Evolutionary conservation across 2,329 filamentous ascomycete genomes (phyloP).

Genomic region (Fusarium citri): DNA sequence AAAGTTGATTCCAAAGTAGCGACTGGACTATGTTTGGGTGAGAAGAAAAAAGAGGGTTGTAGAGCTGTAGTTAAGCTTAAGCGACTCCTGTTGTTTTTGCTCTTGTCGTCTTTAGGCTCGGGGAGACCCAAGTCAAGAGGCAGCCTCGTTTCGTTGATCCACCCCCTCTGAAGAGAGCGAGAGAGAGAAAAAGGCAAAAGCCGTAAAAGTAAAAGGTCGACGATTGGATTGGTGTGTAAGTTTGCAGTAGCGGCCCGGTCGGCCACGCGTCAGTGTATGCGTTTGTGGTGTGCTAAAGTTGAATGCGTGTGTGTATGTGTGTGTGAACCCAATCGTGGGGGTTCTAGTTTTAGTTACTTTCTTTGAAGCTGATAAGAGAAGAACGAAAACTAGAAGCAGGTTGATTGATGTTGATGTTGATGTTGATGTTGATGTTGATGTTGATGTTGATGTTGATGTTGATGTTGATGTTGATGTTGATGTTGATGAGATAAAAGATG

Average conservation of each 20-base stretch:
- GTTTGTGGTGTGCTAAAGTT: slow-evolving; percentile 5
- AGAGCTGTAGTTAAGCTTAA: slow-evolving; percentile 19
- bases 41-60: slow-evolving; percentile 18
- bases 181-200: slow-evolving; percentile 5
- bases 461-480: neutral
- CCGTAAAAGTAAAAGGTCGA: slow-evolving; percentile 18
- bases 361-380: slow-evolving; percentile 14
- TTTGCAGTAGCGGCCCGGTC: slow-evolving; percentile 7
- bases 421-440: neutral
- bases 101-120: slow-evolving; percentile 1
- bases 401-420: neutral
- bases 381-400: slow-evolving; percentile 8
- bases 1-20: slow-evolving; percentile 21
- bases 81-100: slow-evolving; percentile 3
- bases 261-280: slow-evolving; percentile 3
- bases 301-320: slow-evolving; percentile 6
- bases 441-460: neutral
- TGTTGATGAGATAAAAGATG: slow-evolving; percentile 7
- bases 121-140: neutral
- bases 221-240: slow-evolving; percentile 11
- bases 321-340: slow-evolving; percentile 31
- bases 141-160: slow-evolving; percentile 19
- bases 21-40: slow-evolving; percentile 6
- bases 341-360: neutral
- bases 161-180: slow-evolving; percentile 5